These are phyloP conservation scores for Torulaspora franciscae DNA, from an alignment of 805 yeast genomes.

Conservation along the genomic window DNA sequence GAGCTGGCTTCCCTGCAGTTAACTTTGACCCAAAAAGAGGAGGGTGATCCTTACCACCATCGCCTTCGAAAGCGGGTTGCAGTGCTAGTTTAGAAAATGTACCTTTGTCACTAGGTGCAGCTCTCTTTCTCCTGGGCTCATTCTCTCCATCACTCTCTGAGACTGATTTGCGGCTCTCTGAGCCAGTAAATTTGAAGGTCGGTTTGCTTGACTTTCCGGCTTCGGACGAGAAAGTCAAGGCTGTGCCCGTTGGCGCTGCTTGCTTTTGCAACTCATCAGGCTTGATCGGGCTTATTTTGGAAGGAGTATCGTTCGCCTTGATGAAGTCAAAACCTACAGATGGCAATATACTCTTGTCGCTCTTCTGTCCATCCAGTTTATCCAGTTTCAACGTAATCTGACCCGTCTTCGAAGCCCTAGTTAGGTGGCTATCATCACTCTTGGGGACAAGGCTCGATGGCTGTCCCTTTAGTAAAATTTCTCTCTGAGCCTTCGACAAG, in stretches of 20 bases:
- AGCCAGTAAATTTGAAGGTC: background rate
- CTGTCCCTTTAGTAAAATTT: conserved; percentile 15
- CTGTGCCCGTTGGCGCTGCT: background rate
- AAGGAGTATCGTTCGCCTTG: conserved; percentile 22
- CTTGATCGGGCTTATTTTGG: conserved; percentile 7
- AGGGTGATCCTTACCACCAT: background rate
- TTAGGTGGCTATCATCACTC: background rate
- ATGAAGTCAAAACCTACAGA: conserved; percentile 34
- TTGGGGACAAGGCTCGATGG: background rate
- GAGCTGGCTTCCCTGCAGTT: background rate
- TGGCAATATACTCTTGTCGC: conserved; percentile 20
- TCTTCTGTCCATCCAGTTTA: background rate
- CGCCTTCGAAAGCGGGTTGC: background rate
- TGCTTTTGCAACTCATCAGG: background rate
- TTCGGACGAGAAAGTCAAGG: background rate
- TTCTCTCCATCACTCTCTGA: conserved; percentile 6
- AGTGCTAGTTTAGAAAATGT: background rate
- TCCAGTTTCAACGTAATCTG: background rate
- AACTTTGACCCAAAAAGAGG: background rate
- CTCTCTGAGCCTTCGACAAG: conserved; percentile 17
- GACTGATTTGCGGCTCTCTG: background rate
- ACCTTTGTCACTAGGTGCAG: background rate
- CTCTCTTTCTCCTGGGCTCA: conserved; percentile 11
- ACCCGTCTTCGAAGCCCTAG: background rate
- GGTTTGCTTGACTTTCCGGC: background rate